phyloP scores from a whole-genome alignment of 306 rosid genomes.

The Pachyrhizus erosus region DNA sequence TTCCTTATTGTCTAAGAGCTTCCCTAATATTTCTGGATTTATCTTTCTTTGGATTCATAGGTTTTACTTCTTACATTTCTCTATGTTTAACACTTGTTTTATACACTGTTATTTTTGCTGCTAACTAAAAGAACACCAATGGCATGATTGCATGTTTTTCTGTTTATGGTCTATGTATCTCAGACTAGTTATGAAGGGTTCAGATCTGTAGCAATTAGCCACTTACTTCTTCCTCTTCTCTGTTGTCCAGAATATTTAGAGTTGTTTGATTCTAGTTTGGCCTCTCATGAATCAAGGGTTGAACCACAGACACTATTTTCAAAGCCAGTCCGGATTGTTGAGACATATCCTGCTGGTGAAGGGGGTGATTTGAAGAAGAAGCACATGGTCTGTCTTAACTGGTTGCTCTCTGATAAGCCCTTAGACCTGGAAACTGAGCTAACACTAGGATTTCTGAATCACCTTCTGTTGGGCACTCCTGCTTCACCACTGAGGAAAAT shows the following conservation, averaged over 20 bases:
- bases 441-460: conserved; percentile 86
- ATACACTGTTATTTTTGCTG: conserved; percentile 32
- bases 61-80: conserved; percentile 15
- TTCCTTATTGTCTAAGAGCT: conserved; percentile 16
- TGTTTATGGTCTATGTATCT: conserved; percentile 22
- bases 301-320: conserved; percentile 78
- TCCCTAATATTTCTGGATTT: neutral
- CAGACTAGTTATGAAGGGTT: conserved; percentile 14
- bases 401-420: conserved; percentile 96
- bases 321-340: conserved; percentile 78
- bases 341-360: conserved; percentile 91
- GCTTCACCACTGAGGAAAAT: conserved; percentile 94
- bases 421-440: conserved; percentile 80
- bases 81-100: neutral
- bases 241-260: conserved; percentile 82
- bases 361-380: conserved; percentile 86
- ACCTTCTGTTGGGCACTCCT: conserved; percentile 98
- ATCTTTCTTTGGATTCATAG: conserved; percentile 8
- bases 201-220: conserved; percentile 15
- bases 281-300: conserved; percentile 79
- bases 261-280: conserved; percentile 77
- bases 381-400: conserved; percentile 89
- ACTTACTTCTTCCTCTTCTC: conserved; percentile 38
- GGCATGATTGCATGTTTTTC: conserved; percentile 3
- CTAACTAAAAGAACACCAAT: conserved; percentile 25